phyloP scores from a whole-genome alignment of 441 rosid species.

The Erodium moschatum region DNA sequence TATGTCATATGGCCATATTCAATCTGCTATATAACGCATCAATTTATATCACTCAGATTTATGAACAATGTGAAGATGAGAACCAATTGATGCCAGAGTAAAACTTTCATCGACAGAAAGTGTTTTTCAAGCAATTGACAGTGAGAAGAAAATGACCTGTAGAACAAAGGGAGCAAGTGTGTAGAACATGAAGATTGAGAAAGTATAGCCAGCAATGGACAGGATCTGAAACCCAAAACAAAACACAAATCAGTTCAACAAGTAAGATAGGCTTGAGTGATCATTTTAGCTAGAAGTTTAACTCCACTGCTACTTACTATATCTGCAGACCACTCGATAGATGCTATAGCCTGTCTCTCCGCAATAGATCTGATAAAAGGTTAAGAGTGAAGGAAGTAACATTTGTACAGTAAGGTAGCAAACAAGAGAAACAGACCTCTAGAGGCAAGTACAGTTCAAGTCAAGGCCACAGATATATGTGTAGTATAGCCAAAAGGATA shows the following conservation, averaged over 20 bases:
- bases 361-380: constrained; percentile 36
- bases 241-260: neutral
- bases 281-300: neutral
- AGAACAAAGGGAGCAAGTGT: constrained; percentile 36
- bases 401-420: neutral
- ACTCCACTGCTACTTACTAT: constrained; percentile 29
- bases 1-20: neutral
- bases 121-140: neutral
- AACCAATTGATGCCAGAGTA: too few relatives aligned
- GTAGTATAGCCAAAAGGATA: constrained; percentile 31
- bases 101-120: neutral
- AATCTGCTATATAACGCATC: neutral
- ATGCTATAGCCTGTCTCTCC: constrained; percentile 36
- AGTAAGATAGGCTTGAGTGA: too few relatives aligned
- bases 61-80: neutral
- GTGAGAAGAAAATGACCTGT: constrained; percentile 27
- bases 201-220: constrained; percentile 31
- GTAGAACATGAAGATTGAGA: constrained; percentile 31
- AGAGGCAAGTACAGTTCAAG: neutral
- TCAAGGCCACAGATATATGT: neutral
- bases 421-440: neutral
- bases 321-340: constrained; percentile 38
- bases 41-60: too few relatives aligned
- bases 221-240: constrained; percentile 29
- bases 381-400: constrained; percentile 20